A percentile compares a stretch with the other conserved stretches of the same genome.
Evolutionary conservation across 2,329 filamentous ascomycete species (phyloP).

Genomic region (Madurella fahalii): DNA sequence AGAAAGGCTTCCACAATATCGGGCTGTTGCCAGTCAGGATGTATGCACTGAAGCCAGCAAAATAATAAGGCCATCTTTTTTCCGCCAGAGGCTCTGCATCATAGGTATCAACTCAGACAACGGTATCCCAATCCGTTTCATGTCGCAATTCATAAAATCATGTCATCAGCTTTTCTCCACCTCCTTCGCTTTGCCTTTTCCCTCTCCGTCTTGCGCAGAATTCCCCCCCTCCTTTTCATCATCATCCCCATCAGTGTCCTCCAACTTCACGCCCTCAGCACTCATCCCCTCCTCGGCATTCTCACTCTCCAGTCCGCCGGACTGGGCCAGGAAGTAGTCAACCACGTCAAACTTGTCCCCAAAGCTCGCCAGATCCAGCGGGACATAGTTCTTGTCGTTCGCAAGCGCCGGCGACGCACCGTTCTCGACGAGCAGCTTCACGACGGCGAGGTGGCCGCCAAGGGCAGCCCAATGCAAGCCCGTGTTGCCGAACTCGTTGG

Average conservation of each 20-base stretch:
- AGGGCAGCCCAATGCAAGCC: slow-evolving; percentile 90
- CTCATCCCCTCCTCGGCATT: slow-evolving; percentile 44
- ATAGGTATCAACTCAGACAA: neutral
- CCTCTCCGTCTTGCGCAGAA: neutral
- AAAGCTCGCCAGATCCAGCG: slow-evolving; percentile 69
- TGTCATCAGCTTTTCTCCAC: neutral
- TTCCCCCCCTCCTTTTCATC: slow-evolving; percentile 8
- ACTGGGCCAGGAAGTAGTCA: slow-evolving; percentile 53
- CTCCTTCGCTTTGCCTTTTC: neutral
- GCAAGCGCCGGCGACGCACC: slow-evolving; percentile 74
- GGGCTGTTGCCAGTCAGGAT: slow-evolving; percentile 69
- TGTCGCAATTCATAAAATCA: neutral
- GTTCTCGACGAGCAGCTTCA: slow-evolving; percentile 70
- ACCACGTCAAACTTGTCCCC: slow-evolving; percentile 64
- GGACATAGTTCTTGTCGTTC: slow-evolving; percentile 81
- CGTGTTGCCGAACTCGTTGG: slow-evolving; percentile 84
- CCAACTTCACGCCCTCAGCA: slow-evolving; percentile 37
- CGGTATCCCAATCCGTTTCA: neutral
- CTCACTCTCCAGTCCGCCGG: slow-evolving; percentile 44
- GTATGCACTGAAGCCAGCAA: slow-evolving; percentile 64
- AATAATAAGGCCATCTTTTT: neutral
- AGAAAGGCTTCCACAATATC: slow-evolving; percentile 60
- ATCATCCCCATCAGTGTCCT: slow-evolving; percentile 21
- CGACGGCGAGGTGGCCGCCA: slow-evolving; percentile 77
- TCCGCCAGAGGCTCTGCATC: neutral